Evolutionary conservation across 768 basidiomycete genomes (phyloP).

Genomic region (Calocybe gangraenosa): DNA sequence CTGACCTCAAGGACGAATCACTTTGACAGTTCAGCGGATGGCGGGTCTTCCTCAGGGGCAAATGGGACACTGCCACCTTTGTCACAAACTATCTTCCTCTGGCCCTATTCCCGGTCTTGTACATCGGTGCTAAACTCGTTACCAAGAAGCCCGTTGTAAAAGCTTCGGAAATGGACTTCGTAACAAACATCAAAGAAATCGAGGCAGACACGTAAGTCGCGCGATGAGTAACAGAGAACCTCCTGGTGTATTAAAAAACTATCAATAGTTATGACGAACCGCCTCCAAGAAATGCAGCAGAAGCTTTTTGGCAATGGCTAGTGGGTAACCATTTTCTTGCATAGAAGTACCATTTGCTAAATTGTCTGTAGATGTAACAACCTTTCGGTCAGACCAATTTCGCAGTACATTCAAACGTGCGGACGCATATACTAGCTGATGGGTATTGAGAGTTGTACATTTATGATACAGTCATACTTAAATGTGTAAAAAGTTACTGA

Average conservation of each 20-base stretch:
- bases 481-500: no score
- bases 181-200: slow-evolving; percentile 63
- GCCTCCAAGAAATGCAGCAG: slow-evolving; percentile 61
- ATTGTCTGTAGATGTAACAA: neutral
- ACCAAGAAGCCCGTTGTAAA: slow-evolving; percentile 42
- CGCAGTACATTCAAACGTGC: no score
- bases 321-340: slow-evolving; percentile 47
- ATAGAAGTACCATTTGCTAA: no score
- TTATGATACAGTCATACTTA: no score
- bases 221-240: neutral
- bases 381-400: no score
- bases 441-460: no score
- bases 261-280: slow-evolving; percentile 55
- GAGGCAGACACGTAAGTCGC: slow-evolving; percentile 53
- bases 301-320: slow-evolving; percentile 77
- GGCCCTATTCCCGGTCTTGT: slow-evolving; percentile 72
- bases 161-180: slow-evolving; percentile 81
- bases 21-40: slow-evolving; percentile 38
- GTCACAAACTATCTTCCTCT: slow-evolving; percentile 81
- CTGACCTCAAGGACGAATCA: neutral
- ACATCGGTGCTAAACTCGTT: slow-evolving; percentile 52
- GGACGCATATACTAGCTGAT: no score
- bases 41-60: slow-evolving; percentile 35
- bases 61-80: slow-evolving; percentile 58
- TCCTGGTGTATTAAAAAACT: slow-evolving; percentile 1